phyloP scores from a whole-genome alignment of 768 basidiomycete species.

The Amyloporia xantha region DNA sequence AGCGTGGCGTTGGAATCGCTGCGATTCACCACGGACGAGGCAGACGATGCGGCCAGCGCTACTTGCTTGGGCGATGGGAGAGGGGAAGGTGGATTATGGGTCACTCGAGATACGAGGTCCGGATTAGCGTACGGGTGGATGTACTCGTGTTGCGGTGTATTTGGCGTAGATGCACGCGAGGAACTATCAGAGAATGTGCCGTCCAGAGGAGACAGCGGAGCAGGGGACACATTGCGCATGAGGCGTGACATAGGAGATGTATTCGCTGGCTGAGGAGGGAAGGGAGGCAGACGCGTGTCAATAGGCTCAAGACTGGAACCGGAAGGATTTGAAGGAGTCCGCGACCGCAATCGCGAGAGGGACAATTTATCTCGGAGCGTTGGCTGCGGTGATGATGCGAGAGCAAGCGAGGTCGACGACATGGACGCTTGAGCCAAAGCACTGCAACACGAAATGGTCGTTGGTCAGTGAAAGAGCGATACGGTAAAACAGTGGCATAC shows the following conservation, averaged over 20 bases:
- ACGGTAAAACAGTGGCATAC: conserved; percentile 35
- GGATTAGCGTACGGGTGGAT: conserved; percentile 81
- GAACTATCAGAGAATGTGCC: conserved; percentile 20
- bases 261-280: conserved; percentile 9
- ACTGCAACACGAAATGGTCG: conserved; percentile 28
- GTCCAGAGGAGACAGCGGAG: conserved; percentile 7
- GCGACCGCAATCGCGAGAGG: conserved; percentile 31
- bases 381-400: conserved; percentile 24
- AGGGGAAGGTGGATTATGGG: neutral
- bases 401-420: conserved; percentile 47
- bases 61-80: neutral
- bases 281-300: conserved; percentile 11
- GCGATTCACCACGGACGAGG: conserved; percentile 28
- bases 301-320: conserved; percentile 27
- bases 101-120: conserved; percentile 38
- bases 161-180: conserved; percentile 29
- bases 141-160: conserved; percentile 23
- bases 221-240: conserved; percentile 15
- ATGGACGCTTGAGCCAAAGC: conserved; percentile 54
- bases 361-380: conserved; percentile 39
- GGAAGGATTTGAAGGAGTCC: conserved; percentile 21
- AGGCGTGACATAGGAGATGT: conserved; percentile 9
- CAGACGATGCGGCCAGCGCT: neutral
- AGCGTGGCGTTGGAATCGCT: conserved; percentile 50
- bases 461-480: conserved; percentile 1